These are phyloP conservation scores for Allantophomopsis cytisporea DNA, from an alignment of 2,329 filamentous ascomycete species.

Conservation along the genomic window DNA sequence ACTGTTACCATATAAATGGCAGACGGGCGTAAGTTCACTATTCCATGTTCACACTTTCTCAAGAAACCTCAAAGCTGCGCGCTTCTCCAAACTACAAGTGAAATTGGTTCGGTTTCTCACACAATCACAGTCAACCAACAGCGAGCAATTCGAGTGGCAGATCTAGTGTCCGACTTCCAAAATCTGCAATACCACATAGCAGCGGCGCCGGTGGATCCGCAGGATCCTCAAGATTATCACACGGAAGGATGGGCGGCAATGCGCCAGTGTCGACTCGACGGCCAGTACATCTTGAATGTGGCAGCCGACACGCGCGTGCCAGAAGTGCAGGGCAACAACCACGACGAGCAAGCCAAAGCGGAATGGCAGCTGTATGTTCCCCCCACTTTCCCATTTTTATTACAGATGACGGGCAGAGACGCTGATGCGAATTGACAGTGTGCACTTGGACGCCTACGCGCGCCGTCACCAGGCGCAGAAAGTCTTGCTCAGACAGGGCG, in stretches of 20 bases:
- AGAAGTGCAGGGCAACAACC: conserved; percentile 31
- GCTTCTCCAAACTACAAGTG: too few relatives aligned
- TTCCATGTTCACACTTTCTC: conserved; percentile 1
- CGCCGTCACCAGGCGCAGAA: conserved; percentile 51
- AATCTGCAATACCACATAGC: conserved; percentile 49
- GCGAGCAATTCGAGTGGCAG: conserved; percentile 44
- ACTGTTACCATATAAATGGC: conserved; percentile 8
- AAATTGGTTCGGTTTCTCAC: not conserved
- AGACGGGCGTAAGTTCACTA: conserved; percentile 16
- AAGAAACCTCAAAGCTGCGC: too few relatives aligned
- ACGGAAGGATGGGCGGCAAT: conserved; percentile 49
- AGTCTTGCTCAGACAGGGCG: conserved; percentile 47
- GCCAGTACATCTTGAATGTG: conserved; percentile 50
- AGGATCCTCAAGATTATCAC: conserved; percentile 42
- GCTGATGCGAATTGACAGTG: conserved; percentile 20
- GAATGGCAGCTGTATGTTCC: conserved; percentile 45
- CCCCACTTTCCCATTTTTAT: not conserved
- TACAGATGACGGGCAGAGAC: not conserved
- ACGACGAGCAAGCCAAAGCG: conserved; percentile 43
- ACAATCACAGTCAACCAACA: conserved; percentile 40
- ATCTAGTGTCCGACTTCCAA: conserved; percentile 47
- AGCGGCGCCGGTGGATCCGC: conserved; percentile 37
- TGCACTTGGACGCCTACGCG: conserved; percentile 44
- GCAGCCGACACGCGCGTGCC: conserved; percentile 48
- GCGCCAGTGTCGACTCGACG: conserved; percentile 47